Base-by-base conservation (phyloP, 768 basidiomycete genomes). In the Hortiboletus flavorubellus region DNA sequence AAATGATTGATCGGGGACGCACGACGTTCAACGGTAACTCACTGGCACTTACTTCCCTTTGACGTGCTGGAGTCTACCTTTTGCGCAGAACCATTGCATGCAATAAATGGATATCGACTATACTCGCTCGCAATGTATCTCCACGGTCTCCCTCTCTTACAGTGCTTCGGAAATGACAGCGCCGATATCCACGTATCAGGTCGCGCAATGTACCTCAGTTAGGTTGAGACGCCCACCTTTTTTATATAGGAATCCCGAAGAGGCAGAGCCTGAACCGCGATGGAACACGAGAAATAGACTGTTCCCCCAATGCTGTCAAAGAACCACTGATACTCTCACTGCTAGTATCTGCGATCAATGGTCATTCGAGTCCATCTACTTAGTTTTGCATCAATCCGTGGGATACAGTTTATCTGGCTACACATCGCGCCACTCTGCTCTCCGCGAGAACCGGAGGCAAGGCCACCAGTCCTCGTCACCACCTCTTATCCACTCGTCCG, bases 111-210 rank as follows among this genome's bases (percentile, higher is more conserved):
- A 18, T 21, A 49, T 47, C 46, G 33, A 46, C 34, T 18, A 33
- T 42, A 6, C 53, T 35, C 31, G 9, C 38, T 12, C 35, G 7
- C 23, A 9, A 14, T 8, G 11, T 34, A 42, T 53, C 43, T 54
- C 42, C 54, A 57, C 30, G 30, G 42, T 26, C 34, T 30, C 33
- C 52, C 50, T 52, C 46, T 49, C 16, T 37, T n/a, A 16, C 37
- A 38, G 8, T 37, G 10, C 8, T 35, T 51, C 56, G 46, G 53
- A 54, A 43, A 59, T 66, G 21, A 41, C 40, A 5, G 39, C 7
- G 2, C 64, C 61, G 64, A 48, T 35, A 8, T 14, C 53, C 58
- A 12, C 64, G 56, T 55, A 64, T 59, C 54, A 48, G 8, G 41
- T 15, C 33, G 8, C 8, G 18, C 40, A 62, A 58, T 64, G 50